These are phyloP conservation scores for Xylariaceae sp. DNA, from an alignment of 2,329 filamentous ascomycete species.

Conservation along the genomic window DNA sequence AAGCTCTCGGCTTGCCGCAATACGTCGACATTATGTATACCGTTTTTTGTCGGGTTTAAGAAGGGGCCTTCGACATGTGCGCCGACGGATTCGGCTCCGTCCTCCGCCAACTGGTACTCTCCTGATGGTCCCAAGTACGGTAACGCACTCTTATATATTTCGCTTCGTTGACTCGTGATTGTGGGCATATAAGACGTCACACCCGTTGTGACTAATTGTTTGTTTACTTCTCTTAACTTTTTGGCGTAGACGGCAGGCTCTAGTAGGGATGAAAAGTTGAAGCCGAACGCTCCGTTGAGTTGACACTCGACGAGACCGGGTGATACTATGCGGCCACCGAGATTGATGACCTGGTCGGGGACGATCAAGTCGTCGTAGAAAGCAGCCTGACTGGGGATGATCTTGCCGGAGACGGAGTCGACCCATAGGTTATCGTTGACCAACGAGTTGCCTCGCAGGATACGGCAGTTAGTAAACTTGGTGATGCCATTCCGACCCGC, in stretches of 20 bases:
- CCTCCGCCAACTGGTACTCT: conserved; percentile 48
- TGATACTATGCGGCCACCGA: conserved; percentile 75
- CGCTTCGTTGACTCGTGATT: conserved; percentile 71
- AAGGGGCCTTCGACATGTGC: conserved; percentile 92
- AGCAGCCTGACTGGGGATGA: conserved; percentile 62
- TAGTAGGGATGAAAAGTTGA: conserved; percentile 82
- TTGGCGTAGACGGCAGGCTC: conserved; percentile 62
- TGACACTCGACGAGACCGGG: conserved; percentile 88
- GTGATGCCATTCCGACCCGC: conserved; percentile 55
- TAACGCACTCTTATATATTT: conserved; percentile 75
- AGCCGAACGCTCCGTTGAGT: conserved; percentile 86
- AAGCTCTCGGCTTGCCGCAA: conserved; percentile 60
- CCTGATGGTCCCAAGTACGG: conserved; percentile 73
- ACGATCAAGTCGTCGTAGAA: conserved; percentile 64
- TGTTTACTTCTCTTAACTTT: conserved; percentile 66
- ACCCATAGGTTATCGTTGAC: conserved; percentile 84
- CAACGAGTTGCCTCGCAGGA: conserved; percentile 62
- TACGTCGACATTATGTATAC: conserved; percentile 73
- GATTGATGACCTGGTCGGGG: conserved; percentile 70
- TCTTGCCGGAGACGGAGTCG: conserved; percentile 72
- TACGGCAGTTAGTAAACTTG: conserved; percentile 83
- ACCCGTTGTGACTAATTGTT: conserved; percentile 65
- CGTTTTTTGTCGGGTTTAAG: conserved; percentile 75
- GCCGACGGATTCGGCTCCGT: conserved; percentile 81
- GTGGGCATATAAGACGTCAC: conserved; percentile 87